Evolutionary conservation across 2,329 filamentous ascomycete species (phyloP), one percentile per base, ranked within the genome.

Genomic region (Colletotrichum sp.): DNA sequence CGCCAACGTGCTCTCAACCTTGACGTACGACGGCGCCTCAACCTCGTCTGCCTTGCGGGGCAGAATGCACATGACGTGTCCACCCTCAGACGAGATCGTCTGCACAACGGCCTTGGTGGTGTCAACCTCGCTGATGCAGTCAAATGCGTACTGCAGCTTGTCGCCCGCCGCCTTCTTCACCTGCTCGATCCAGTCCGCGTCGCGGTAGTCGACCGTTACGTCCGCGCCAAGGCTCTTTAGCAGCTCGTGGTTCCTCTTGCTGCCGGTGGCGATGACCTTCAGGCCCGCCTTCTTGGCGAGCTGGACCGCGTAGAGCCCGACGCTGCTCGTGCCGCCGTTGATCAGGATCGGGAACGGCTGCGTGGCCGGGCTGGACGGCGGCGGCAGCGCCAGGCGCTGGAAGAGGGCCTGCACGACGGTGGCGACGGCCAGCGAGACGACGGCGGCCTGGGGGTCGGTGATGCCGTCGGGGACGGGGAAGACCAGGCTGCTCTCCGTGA

Each of bases 141-240:
- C 83, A 7, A 84, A 78, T 0, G 81, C 82, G 26, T 77, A 62
- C 52, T 44, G 36, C 18, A 77, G 44, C 24, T 49, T 21, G 15
- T 64, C 24, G 24, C 77, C 72, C 3, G 70, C 72, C n/a, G 84
- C 83, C 24, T 79, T 78, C 57, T 32, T 57, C 16, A 71, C 66
- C 44, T 75, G 75, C 18, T 75, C 75, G 5, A 71, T 15, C 75
- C 75, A 77, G 52, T 77, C 62, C 24, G 59, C 64, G 4, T 77
- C 77, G 34, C 80, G 81, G 82, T 91, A 89, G 82, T 91, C 88
- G 71, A 90, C 87, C 18, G 82, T 84, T 7, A 81, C 80, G 24
- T 86, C 86, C 10, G 89, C 89, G n/a, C 89, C 89, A 5, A 87
- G 84, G 1, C 79, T 81, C 73, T 82, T 81, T 21, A 88, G 82